Evolutionary conservation across 352 stramenopile species (phyloP), one percentile per base, ranked within the genome.

Genomic region (Phytophthora crassamura): DNA sequence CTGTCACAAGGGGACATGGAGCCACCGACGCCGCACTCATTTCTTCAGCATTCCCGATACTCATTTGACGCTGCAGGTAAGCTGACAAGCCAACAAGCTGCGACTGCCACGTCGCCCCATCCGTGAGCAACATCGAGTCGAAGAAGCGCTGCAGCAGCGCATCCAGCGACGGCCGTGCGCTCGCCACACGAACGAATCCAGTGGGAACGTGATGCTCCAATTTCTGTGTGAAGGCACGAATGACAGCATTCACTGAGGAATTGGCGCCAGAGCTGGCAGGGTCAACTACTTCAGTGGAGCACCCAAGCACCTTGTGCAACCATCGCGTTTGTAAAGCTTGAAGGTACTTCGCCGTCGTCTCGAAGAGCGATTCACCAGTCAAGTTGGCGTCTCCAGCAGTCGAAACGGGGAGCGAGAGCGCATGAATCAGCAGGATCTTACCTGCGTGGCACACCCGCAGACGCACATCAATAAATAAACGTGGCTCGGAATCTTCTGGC

Each of bases 11-110:
- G 12, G 59, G 65, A 51, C 59, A 69, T 2, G 40, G 30, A 20
- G 41, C 16, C 43, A 66, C 12, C 20, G 36, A 35, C 41, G 50
- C 49, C 18, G 45, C 20, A 3, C 15, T 40, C 3, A 74, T 18
- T 36, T 74, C 65, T 45, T 65, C 18, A n/a, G 65, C 59, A 32
- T 69, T 62, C 35, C 38, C 53, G n/a, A 20, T 43, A 20, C 42
- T 49, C 14, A 56, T 20, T 22, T 69, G 65, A 41, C 65, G 59
- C 14, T 66, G 53, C 9, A 74, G 65, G 40, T 74, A 74, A 25
- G 65, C 51, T 11, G 18, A 33, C 12, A 74, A 8, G 8, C 46
- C 28, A 7, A 36, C 53, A 39, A 69, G 50, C 18, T 73, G 41
- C 33, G 32, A 33, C 14, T 69, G 35, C 65, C 65, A 69, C 36